Conservation (phyloP, 2,329 filamentous ascomycete genomes). For the Cercospora nicotianae region DNA sequence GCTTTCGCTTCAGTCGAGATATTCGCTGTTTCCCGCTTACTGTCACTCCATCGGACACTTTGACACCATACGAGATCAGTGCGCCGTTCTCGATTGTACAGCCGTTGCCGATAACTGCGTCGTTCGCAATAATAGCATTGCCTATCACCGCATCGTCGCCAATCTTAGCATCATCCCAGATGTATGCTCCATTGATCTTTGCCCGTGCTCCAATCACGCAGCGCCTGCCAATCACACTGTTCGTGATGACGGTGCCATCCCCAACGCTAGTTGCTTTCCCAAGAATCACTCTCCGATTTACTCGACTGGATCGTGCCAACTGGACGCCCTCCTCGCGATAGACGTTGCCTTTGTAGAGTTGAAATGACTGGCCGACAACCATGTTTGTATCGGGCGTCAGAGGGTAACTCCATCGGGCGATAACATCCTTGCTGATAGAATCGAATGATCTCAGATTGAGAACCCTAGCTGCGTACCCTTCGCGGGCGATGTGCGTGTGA, state of each 20-base stretch:
- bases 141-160: conserved; percentile 71
- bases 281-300: conserved; percentile 70
- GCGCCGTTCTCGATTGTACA: conserved; percentile 70
- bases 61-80: conserved; percentile 76
- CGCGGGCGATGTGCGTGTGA: conserved; percentile 78
- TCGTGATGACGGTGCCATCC: conserved; percentile 66
- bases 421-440: conserved; percentile 80
- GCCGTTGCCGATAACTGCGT: conserved; percentile 68
- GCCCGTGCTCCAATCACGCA: conserved; percentile 88
- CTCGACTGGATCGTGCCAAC: conserved; percentile 68
- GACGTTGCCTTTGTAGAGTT: conserved; percentile 65
- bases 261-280: conserved; percentile 76
- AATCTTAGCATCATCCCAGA: conserved; percentile 83
- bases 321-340: conserved; percentile 79
- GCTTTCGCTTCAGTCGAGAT: conserved; percentile 49
- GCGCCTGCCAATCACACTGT: conserved; percentile 77
- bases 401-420: conserved; percentile 83
- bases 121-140: conserved; percentile 73
- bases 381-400: conserved; percentile 88
- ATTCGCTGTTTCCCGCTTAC: conserved; percentile 47
- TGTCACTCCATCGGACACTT: conserved; percentile 62
- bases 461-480: conserved; percentile 83
- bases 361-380: conserved; percentile 73
- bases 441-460: conserved; percentile 88
- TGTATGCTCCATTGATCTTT: conserved; percentile 72